phyloP scores from a whole-genome alignment of 2,329 filamentous ascomycete species.

The Berkeleyomyces rouxiae region DNA sequence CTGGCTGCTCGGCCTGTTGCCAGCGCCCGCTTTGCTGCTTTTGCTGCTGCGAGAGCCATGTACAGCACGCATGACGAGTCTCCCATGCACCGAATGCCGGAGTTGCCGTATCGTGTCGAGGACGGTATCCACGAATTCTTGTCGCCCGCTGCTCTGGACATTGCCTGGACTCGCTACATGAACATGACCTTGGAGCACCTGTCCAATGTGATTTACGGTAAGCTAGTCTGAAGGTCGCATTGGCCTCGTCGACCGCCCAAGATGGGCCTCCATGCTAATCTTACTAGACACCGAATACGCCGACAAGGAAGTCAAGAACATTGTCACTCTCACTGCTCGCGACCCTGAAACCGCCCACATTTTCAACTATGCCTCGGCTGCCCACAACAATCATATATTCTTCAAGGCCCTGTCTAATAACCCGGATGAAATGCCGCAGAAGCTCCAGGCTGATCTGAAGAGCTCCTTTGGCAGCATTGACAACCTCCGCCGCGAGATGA shows the following conservation, averaged over 20 bases:
- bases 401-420: conserved; percentile 38
- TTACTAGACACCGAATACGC: conserved; percentile 47
- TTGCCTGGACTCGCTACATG: conserved; percentile 77
- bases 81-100: conserved; percentile 29
- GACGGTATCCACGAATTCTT: conserved; percentile 53
- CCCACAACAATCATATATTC: conserved; percentile 80
- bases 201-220: conserved; percentile 58
- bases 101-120: conserved; percentile 28
- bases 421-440: conserved; percentile 35
- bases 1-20: conserved; percentile 3
- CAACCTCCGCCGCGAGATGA: conserved; percentile 62
- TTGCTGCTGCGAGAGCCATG: conserved; percentile 24
- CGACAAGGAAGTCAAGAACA: conserved; percentile 43
- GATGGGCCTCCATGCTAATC: background rate
- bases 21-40: conserved; percentile 23
- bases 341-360: conserved; percentile 58
- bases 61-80: conserved; percentile 27
- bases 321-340: conserved; percentile 61
- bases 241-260: background rate
- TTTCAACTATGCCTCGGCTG: conserved; percentile 97
- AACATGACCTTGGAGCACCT: conserved; percentile 54
- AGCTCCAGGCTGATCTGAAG: conserved; percentile 43
- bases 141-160: conserved; percentile 49
- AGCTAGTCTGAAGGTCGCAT: conserved; percentile 17
- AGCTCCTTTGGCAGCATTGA: conserved; percentile 67